Evolutionary conservation across 1,284 basidiomycete genomes (phyloP).

Genomic region (Melanopsichium pennsylvanicum): DNA sequence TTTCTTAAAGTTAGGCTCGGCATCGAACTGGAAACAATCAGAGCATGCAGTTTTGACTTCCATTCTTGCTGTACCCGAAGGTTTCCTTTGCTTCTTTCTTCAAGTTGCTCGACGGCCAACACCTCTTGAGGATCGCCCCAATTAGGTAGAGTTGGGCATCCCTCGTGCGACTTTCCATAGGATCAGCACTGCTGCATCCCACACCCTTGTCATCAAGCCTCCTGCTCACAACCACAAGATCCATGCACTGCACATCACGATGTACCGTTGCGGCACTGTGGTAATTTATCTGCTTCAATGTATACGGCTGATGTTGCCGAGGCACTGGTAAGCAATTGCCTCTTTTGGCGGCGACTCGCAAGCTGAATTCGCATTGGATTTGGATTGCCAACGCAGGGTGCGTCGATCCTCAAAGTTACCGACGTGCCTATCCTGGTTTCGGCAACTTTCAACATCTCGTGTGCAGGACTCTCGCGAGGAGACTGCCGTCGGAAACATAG

Average conservation of each 20-base stretch:
- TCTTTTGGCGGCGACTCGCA: no score
- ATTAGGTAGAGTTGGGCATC: no score
- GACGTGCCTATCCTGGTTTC: slow-evolving; percentile 12
- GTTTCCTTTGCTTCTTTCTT: slow-evolving; percentile 5
- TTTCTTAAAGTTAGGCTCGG: no score
- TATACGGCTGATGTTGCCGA: no score
- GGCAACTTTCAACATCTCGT: slow-evolving; percentile 12
- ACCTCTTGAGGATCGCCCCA: no score
- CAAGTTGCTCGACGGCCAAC: neutral
- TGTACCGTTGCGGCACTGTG: neutral
- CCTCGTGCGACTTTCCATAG: no score
- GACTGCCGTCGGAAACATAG: neutral
- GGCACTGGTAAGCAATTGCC: neutral
- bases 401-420: slow-evolving; percentile 11
- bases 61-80: slow-evolving; percentile 18
- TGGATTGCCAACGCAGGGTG: neutral
- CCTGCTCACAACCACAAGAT: neutral
- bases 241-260: no score
- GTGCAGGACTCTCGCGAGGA: no score
- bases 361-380: no score
- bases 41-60: no score
- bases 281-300: no score
- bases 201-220: neutral
- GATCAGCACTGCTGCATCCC: neutral
- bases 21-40: no score